Base-by-base conservation (phyloP, 768 basidiomycete species). In the Suillus cothurnatus region DNA sequence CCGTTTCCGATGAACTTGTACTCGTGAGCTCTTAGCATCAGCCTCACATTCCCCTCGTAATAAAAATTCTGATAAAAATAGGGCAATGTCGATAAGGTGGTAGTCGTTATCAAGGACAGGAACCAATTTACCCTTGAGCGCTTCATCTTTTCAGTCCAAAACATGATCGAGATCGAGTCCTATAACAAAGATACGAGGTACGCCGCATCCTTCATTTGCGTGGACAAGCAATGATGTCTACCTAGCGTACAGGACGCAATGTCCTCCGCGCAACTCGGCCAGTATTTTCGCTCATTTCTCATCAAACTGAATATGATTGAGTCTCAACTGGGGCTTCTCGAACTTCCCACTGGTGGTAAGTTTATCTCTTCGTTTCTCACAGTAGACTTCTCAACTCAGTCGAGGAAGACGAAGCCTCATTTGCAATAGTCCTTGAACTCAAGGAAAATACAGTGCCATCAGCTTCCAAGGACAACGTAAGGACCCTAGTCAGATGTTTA, bases 131-230 rank as follows among this genome's bases (percentile, higher is more conserved):
- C 94, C 19, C 78, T 97, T n/a, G 96, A 99, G 74, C 86, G 95
- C 3, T 97, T 92, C 75, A 85, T 97, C 23, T 94, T 97, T 74
- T 88, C 93, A 28, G 74, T 97, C n/a, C 88, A 90, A 66, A 91
- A 85, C 74, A 89, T 96, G 86, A 85, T 94, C 34, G 74, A 88
- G 62, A 84, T 92, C 34, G 90, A 91, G 67, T 69, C 81, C 0
- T 90, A 85, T 77, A 84, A 91, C 73, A 91, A 88, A 72, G 88
- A 92, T 67, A 84, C 85, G 23, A 85, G 86, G 92, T 91, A 68
- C 63, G 73, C 67, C 53, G 4, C 19, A 26, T 28, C 26, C 19
- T 41, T 59, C 39, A 31, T 39, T 59, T 21, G 19, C 19, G 39
- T 31, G 1, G 39, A 1, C 58, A 39, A 41, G 58, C 19, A 59